phyloP scores from a whole-genome alignment of 148 eudicot genomes.

The Linanthus parryae region DNA sequence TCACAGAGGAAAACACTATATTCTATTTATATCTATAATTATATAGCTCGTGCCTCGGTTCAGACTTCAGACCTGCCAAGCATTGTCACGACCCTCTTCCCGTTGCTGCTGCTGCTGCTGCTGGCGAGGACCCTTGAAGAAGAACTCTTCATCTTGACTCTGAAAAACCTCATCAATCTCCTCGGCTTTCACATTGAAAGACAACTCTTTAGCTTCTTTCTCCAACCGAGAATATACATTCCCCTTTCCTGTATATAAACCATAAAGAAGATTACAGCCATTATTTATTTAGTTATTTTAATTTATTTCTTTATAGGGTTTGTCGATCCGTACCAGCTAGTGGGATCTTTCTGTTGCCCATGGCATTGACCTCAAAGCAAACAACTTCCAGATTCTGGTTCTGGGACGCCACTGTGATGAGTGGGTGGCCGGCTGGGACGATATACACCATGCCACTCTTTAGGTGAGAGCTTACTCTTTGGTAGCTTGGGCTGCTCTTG shows the following conservation, averaged over 20 bases:
- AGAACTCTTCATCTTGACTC: conserved; percentile 46
- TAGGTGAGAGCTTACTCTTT: conserved; percentile 30
- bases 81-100: no score
- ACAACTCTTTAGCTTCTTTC: conserved; percentile 59
- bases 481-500: conserved; percentile 27
- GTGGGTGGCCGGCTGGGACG: conserved; percentile 75
- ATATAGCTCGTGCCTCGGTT: no score
- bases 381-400: conserved; percentile 46
- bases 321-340: no score
- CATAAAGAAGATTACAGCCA: not conserved
- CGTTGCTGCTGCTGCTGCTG: no score
- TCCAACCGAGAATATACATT: conserved; percentile 49
- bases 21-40: no score
- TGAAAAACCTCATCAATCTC: conserved; percentile 43
- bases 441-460: conserved; percentile 14
- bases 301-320: no score
- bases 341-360: conserved; percentile 3
- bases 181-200: conserved; percentile 33
- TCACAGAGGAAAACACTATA: no score
- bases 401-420: conserved; percentile 40
- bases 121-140: conserved; percentile 47
- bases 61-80: no score
- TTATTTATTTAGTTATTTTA: not conserved
- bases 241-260: conserved; percentile 30
- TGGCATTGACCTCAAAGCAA: conserved; percentile 57